These are phyloP conservation scores for Citrullus colocynthis DNA, from an alignment of 306 rosid species.

Conservation along the genomic window DNA sequence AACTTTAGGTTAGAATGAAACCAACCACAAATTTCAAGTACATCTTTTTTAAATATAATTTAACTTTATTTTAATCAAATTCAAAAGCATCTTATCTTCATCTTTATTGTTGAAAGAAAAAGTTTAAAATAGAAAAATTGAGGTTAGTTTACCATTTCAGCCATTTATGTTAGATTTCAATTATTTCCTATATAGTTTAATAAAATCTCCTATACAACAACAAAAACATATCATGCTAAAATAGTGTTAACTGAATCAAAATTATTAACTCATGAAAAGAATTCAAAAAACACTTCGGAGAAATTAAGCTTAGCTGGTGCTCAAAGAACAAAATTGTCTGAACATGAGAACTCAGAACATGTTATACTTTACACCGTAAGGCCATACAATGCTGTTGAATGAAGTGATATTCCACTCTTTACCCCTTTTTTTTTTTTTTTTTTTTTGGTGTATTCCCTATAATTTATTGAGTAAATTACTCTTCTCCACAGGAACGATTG, in stretches of 20 bases:
- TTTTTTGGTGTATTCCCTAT: background rate
- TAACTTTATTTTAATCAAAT: too few species aligned
- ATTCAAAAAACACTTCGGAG: background rate
- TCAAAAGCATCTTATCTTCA: too few species aligned
- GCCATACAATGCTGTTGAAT: background rate
- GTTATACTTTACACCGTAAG: background rate
- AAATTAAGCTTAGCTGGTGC: background rate
- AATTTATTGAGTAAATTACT: background rate
- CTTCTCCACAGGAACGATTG: background rate
- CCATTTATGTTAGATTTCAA: too few species aligned
- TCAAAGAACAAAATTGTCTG: background rate
- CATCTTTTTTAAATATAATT: too few species aligned
- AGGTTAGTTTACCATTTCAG: too few species aligned
- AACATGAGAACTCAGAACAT: background rate
- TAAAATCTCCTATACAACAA: too few species aligned
- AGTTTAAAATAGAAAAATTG: too few species aligned
- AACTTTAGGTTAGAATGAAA: too few species aligned
- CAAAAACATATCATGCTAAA: background rate
- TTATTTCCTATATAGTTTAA: too few species aligned
- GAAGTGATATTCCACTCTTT: background rate
- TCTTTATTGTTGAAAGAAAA: too few species aligned
- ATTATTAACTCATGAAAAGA: background rate
- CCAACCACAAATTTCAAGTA: too few species aligned
- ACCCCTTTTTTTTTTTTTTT: too few species aligned
- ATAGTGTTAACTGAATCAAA: background rate